phyloP scores from a whole-genome alignment of 139 green algal species.

The Tetratostichococcus sp. region DNA sequence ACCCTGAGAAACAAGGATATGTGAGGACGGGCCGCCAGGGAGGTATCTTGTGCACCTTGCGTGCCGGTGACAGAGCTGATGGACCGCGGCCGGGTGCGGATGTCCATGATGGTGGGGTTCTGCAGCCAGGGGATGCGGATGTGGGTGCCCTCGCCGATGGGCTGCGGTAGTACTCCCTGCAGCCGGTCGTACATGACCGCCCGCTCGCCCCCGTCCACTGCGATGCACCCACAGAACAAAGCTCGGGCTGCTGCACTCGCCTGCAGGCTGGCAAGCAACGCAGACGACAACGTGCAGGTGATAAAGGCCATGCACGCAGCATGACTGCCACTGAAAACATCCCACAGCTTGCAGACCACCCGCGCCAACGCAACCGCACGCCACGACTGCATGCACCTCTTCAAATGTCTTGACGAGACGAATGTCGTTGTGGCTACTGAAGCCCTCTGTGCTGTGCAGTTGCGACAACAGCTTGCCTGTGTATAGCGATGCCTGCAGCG shows the following conservation, averaged over 20 bases:
- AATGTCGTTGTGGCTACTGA: too few species aligned
- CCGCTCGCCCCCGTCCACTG: conserved; percentile 95
- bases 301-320: too few species aligned
- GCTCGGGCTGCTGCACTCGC: too few species aligned
- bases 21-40: too few species aligned
- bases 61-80: conserved; percentile 98
- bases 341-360: too few species aligned
- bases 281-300: too few species aligned
- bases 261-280: too few species aligned
- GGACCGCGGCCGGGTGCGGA: conserved; percentile 85
- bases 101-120: conserved; percentile 91
- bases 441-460: too few species aligned
- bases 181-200: conserved; percentile 98
- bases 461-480: conserved; percentile 38
- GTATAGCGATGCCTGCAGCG: conserved; percentile 78
- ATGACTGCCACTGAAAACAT: too few species aligned
- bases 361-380: too few species aligned
- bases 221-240: background rate
- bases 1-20: background rate
- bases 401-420: too few species aligned
- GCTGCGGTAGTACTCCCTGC: conserved; percentile 76
- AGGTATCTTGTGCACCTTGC: conserved; percentile 64
- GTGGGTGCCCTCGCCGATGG: conserved; percentile 89
- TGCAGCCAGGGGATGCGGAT: conserved; percentile 88
- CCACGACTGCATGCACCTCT: too few species aligned